Evolutionary conservation across 2,329 filamentous ascomycete genomes (phyloP).

Genomic region (Sclerotiophoma versabilis): DNA sequence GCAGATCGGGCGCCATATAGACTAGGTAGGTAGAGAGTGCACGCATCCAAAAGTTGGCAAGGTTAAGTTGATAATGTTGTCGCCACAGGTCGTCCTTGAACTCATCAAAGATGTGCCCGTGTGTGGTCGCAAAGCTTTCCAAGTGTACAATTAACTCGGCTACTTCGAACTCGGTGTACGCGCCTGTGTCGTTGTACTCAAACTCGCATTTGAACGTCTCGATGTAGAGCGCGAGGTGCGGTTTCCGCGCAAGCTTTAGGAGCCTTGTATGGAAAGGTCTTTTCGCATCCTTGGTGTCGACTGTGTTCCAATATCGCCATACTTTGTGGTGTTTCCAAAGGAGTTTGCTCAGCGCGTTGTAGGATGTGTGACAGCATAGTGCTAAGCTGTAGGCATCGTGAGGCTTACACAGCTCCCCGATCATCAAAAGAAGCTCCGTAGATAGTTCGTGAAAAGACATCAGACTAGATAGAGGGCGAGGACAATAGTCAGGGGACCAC

Average conservation of each 20-base stretch:
- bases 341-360: neutral
- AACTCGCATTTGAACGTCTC: neutral
- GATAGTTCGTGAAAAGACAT: neutral
- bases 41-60: neutral
- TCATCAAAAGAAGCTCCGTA: neutral
- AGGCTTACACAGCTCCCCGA: neutral
- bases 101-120: neutral
- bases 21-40: neutral
- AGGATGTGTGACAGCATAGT: neutral
- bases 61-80: neutral
- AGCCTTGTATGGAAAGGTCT: neutral
- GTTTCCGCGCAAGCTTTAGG: neutral
- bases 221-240: neutral
- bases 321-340: neutral
- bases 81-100: neutral
- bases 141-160: neutral
- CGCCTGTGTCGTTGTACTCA: neutral
- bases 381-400: neutral
- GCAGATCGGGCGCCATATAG: neutral
- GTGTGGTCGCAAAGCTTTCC: neutral
- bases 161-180: neutral
- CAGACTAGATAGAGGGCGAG: too few species aligned
- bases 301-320: neutral
- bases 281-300: neutral
- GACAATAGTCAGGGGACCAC: too few species aligned